These are phyloP conservation scores for Hanseniaspora lindneri DNA, from an alignment of 805 yeast species.

Conservation along the genomic window DNA sequence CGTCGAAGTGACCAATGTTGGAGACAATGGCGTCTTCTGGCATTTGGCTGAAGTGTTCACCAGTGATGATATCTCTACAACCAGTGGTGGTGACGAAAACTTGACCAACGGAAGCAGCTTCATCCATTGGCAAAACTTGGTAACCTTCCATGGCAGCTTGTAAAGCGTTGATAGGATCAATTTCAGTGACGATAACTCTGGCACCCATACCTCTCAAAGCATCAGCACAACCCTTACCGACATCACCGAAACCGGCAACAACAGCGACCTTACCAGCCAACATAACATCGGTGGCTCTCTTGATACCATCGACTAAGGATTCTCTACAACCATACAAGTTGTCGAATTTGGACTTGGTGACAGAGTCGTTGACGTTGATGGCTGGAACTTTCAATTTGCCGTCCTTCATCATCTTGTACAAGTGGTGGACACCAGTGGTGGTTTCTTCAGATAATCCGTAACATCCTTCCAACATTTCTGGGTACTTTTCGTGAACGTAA, in stretches of 20 bases:
- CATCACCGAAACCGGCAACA: conserved; percentile 99
- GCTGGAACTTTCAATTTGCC: conserved; percentile 92
- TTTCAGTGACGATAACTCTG: conserved; percentile 90
- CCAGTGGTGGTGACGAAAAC: conserved; percentile 98
- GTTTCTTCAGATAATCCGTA: conserved; percentile 97
- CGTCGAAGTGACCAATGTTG: conserved; percentile 99
- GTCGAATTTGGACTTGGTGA: conserved; percentile 97
- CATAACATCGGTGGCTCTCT: conserved; percentile 99
- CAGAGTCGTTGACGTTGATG: conserved; percentile 96
- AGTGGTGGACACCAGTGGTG: conserved; percentile 99
- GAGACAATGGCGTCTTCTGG: conserved; percentile 99
- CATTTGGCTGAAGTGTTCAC: conserved; percentile 77
- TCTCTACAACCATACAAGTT: conserved; percentile 99
- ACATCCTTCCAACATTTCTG: conserved; percentile 91
- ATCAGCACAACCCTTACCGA: conserved; percentile 99
- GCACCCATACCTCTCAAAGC: conserved; percentile 99
- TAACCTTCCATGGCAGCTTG: conserved; percentile 99
- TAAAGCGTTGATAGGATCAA: conserved; percentile 97
- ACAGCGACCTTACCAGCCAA: conserved; percentile 98
- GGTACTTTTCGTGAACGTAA: conserved; percentile 93
- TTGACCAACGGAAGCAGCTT: conserved; percentile 86
- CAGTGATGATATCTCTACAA: conserved; percentile 94
- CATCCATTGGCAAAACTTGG: conserved; percentile 92
- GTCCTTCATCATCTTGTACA: conserved; percentile 89
- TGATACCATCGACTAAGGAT: conserved; percentile 95